Conservation (phyloP, 2,329 filamentous ascomycete genomes). For the Echinosphaeria canescens region DNA sequence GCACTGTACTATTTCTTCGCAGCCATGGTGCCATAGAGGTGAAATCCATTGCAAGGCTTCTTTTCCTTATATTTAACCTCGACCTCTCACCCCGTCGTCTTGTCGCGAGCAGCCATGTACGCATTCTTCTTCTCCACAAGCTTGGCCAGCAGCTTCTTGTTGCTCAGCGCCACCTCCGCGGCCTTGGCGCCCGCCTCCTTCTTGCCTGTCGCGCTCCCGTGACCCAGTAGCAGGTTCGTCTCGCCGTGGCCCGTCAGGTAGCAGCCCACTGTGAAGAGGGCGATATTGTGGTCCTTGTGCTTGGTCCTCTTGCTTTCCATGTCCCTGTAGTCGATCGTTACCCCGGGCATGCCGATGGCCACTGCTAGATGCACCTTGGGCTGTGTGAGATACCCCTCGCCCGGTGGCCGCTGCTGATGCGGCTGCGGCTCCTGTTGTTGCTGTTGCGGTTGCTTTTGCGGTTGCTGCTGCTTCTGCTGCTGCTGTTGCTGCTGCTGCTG, state of each 20-base stretch:
- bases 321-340: slow-evolving; percentile 39
- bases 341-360: slow-evolving; percentile 29
- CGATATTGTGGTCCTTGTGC: slow-evolving; percentile 28
- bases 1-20: too few species aligned
- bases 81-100: background rate
- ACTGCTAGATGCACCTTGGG: slow-evolving; percentile 30
- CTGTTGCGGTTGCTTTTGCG: slow-evolving; percentile 3
- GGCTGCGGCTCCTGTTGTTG: too few species aligned
- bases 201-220: slow-evolving; percentile 42
- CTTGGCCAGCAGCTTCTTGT: slow-evolving; percentile 38
- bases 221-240: slow-evolving; percentile 35
- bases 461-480: slow-evolving; percentile 4
- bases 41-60: too few species aligned
- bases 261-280: slow-evolving; percentile 38
- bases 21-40: too few species aligned
- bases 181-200: slow-evolving; percentile 47
- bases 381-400: too few species aligned
- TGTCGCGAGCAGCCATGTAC: slow-evolving; percentile 8
- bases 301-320: slow-evolving; percentile 26
- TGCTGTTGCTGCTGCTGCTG: too few species aligned
- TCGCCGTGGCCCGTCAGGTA: slow-evolving; percentile 51
- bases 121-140: slow-evolving; percentile 24
- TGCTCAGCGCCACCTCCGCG: slow-evolving; percentile 37
- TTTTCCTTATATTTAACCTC: too few species aligned
- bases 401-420: too few species aligned